These are phyloP conservation scores for Eleusine indica DNA, from an alignment of 176 grass and related monocot genomes.

Conservation along the genomic window DNA sequence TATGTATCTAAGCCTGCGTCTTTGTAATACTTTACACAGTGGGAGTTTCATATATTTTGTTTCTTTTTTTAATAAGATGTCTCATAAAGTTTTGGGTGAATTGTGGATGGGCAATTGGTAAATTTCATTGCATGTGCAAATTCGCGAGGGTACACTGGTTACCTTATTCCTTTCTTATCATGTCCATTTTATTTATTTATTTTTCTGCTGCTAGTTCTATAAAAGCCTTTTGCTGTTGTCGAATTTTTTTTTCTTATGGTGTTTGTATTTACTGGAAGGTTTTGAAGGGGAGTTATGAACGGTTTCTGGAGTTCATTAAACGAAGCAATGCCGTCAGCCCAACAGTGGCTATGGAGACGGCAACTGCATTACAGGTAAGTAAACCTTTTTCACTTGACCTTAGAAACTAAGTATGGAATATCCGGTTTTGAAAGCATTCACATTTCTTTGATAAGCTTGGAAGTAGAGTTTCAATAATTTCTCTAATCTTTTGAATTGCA, in stretches of 20 bases:
- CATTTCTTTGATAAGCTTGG: conserved; percentile 24
- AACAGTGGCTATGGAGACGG: conserved; percentile 91
- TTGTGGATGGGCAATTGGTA: not conserved
- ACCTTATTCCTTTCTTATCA: not conserved
- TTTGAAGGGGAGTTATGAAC: conserved; percentile 87
- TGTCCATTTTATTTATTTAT: not conserved
- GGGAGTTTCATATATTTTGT: not conserved
- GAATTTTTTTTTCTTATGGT: not conserved
- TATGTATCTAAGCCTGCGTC: conserved; percentile 48
- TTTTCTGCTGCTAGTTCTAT: conserved; percentile 9
- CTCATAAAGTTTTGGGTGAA: not conserved
- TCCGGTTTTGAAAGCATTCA: conserved; percentile 13
- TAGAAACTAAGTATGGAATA: conserved; percentile 12
- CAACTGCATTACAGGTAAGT: conserved; percentile 83
- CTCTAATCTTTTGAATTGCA: conserved; percentile 48
- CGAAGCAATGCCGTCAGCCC: conserved; percentile 95
- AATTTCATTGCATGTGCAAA: not conserved
- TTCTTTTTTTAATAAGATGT: not conserved
- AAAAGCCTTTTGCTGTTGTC: not conserved
- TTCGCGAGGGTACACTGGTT: not conserved
- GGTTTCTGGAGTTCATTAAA: conserved; percentile 84
- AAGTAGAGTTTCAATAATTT: conserved; percentile 36
- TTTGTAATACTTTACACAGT: not conserved
- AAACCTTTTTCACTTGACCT: not conserved
- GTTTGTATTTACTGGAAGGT: conserved; percentile 55